phyloP scores from a whole-genome alignment of 2,329 filamentous ascomycete genomes.

The Diaporthe vaccinii region DNA sequence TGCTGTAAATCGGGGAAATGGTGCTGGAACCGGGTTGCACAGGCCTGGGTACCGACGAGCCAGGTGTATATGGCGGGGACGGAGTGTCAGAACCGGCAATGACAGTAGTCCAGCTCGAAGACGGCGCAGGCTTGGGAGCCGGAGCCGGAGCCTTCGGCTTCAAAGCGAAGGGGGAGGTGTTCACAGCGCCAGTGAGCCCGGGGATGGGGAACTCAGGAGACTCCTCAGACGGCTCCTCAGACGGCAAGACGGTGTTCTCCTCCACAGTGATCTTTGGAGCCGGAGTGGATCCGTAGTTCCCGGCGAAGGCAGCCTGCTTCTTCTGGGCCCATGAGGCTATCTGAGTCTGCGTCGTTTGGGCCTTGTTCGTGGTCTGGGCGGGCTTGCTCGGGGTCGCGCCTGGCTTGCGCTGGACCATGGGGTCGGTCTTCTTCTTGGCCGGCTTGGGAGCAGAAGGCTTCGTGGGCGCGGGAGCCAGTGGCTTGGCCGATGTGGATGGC shows the following conservation, averaged over 20 bases:
- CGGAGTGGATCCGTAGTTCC: no score
- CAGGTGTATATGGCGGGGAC: neutral
- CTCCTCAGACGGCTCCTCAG: neutral
- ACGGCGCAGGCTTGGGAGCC: neutral
- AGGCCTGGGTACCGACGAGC: neutral
- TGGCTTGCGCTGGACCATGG: neutral
- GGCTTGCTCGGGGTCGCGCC: neutral
- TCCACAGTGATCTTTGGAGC: no score
- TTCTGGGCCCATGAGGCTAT: neutral
- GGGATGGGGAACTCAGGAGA: neutral
- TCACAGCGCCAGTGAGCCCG: neutral
- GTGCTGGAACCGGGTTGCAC: no score
- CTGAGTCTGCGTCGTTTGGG: neutral
- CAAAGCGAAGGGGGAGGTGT: neutral
- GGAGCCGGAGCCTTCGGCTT: neutral
- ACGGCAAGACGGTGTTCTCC: neutral
- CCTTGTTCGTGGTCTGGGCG: neutral
- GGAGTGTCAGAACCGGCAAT: neutral
- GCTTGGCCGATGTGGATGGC: neutral
- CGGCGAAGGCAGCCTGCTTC: neutral
- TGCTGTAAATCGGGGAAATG: neutral
- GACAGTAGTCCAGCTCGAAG: neutral
- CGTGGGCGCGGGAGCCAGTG: neutral
- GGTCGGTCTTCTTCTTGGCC: neutral
- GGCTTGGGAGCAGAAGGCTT: neutral